Conservation (phyloP, 2,329 filamentous ascomycete genomes). For the Torrubiella hemipterigena region DNA sequence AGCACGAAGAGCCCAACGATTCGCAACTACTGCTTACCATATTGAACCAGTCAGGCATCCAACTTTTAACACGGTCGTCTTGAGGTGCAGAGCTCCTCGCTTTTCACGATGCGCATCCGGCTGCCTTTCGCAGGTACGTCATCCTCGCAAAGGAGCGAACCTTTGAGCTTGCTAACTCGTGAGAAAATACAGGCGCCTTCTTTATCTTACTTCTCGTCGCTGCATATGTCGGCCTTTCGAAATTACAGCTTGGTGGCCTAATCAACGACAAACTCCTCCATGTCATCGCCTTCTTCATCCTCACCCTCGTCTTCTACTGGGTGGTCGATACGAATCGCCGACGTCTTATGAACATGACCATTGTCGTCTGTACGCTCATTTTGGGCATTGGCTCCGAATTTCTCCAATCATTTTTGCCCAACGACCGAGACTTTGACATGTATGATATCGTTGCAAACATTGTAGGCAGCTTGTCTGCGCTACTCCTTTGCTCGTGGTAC, state of each 20-base stretch:
- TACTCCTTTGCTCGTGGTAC: slow-evolving; percentile 78
- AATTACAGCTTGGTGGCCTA: slow-evolving; percentile 38
- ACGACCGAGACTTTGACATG: slow-evolving; percentile 59
- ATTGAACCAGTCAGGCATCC: too few species aligned
- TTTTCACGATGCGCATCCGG: slow-evolving; percentile 64
- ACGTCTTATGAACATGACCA: slow-evolving; percentile 71
- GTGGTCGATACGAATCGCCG: slow-evolving; percentile 83
- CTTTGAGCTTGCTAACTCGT: too few species aligned
- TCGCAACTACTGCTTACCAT: too few species aligned
- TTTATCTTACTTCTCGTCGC: slow-evolving; percentile 59
- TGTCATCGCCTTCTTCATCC: slow-evolving; percentile 74
- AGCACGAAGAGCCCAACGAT: too few species aligned
- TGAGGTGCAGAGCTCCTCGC: too few species aligned
- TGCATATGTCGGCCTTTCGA: slow-evolving; percentile 69
- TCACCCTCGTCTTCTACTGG: slow-evolving; percentile 92
- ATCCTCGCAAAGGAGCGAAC: too few species aligned
- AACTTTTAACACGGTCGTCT: too few species aligned
- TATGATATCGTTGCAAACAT: slow-evolving; percentile 85
- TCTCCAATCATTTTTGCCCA: slow-evolving; percentile 62
- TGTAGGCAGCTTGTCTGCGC: slow-evolving; percentile 58
- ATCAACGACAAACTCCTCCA: slow-evolving; percentile 90
- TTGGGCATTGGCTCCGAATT: slow-evolving; percentile 67
- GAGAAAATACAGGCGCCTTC: slow-evolving; percentile 60
- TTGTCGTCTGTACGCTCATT: slow-evolving; percentile 63
- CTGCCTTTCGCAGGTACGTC: slow-evolving; percentile 73